Conservation (phyloP, 805 yeast species). For the Torulaspora quercuum region DNA sequence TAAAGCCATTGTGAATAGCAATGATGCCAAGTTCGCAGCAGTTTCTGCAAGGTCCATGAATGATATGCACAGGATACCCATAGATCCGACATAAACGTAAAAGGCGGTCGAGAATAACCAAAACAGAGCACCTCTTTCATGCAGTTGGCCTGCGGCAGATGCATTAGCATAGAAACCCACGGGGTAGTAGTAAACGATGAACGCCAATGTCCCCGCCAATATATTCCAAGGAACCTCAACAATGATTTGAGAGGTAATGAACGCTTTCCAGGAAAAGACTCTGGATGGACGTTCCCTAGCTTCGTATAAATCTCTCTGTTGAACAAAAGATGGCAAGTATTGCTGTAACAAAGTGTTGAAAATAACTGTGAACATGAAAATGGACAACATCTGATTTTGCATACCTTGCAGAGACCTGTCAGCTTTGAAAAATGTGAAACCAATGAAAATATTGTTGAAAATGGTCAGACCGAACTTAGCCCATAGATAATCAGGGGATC, state of each 20-base stretch:
- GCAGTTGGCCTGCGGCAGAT: conserved; percentile 43
- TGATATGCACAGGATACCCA: conserved; percentile 58
- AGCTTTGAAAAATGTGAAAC: conserved; percentile 72
- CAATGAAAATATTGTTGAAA: conserved; percentile 60
- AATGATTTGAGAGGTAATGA: conserved; percentile 56
- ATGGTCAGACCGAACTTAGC: conserved; percentile 53
- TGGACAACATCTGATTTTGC: conserved; percentile 78
- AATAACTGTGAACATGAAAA: conserved; percentile 63
- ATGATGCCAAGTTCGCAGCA: conserved; percentile 58
- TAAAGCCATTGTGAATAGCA: conserved; percentile 59
- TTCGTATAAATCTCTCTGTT: conserved; percentile 64
- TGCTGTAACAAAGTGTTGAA: conserved; percentile 59
- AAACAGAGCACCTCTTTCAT: conserved; percentile 56
- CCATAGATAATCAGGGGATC: conserved; percentile 63
- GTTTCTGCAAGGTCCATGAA: conserved; percentile 57
- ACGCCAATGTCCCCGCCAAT: conserved; percentile 58
- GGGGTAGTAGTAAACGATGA: conserved; percentile 68
- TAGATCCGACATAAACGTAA: conserved; percentile 52
- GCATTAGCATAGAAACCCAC: conserved; percentile 65
- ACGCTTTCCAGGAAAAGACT: conserved; percentile 64
- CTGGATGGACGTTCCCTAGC: conserved; percentile 72
- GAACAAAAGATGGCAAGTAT: conserved; percentile 56
- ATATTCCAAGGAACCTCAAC: conserved; percentile 67
- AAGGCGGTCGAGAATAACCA: conserved; percentile 46
- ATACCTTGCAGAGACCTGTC: conserved; percentile 59